phyloP scores from a whole-genome alignment of 805 yeast genomes.

The Ogataea degrootiae region DNA sequence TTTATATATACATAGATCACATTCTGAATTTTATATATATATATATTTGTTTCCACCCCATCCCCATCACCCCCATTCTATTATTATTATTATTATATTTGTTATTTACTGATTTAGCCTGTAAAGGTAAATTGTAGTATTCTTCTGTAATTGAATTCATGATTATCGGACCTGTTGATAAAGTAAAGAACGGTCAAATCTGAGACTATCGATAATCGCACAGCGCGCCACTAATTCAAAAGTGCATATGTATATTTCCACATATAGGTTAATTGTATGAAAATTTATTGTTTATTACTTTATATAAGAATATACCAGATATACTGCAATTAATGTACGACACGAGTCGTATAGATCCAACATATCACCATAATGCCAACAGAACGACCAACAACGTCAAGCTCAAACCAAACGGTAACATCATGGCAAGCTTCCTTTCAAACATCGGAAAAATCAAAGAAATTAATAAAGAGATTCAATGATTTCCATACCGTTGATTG shows the following conservation, averaged over 20 bases:
- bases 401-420: constrained; percentile 1
- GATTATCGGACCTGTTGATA: too few species aligned
- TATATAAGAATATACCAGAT: too few species aligned
- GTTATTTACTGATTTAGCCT: neutral
- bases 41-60: constrained; percentile 1
- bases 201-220: too few species aligned
- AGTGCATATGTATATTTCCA: too few species aligned
- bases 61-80: neutral
- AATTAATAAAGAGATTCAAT: constrained; percentile 44
- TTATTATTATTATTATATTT: neutral
- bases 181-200: too few species aligned
- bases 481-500: constrained; percentile 67
- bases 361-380: neutral
- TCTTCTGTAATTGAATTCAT: too few species aligned
- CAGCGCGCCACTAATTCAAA: too few species aligned
- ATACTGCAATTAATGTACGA: neutral
- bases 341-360: neutral
- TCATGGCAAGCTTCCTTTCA: constrained; percentile 23
- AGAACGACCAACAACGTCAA: constrained; percentile 6
- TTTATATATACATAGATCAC: neutral
- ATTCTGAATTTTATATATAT: constrained; percentile 1
- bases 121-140: too few species aligned
- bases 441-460: constrained; percentile 9
- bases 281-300: too few species aligned
- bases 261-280: too few species aligned